Conservation (phyloP, 306 rosid genomes). For the Lathyrus oleraceus region DNA sequence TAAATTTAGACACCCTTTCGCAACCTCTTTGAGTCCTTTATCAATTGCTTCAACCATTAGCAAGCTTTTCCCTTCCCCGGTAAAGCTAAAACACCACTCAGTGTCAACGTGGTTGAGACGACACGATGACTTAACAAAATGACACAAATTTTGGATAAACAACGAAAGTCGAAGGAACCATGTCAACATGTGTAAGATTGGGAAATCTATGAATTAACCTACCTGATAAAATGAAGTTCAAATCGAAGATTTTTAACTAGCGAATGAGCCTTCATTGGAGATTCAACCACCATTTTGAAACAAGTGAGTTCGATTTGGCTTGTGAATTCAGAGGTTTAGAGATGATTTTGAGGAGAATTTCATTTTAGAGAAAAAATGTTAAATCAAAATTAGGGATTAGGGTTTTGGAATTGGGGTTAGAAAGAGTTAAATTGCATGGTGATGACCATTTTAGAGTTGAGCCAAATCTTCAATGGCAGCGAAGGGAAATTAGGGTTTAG, state of each 20-base stretch:
- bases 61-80: background rate
- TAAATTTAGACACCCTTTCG: constrained; percentile 21
- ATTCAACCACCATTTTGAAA: constrained; percentile 37
- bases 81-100: background rate
- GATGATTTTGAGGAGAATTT: constrained; percentile 34
- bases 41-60: constrained; percentile 2
- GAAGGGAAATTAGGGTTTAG: constrained; percentile 23
- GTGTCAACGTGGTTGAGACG: constrained; percentile 11
- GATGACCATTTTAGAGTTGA: constrained; percentile 25
- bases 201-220: constrained; percentile 26
- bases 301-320: constrained; percentile 23
- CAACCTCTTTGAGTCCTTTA: background rate
- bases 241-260: background rate
- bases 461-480: constrained; percentile 18
- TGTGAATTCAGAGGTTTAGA: constrained; percentile 23
- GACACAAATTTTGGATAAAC: background rate
- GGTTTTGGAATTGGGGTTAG: constrained; percentile 33
- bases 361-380: constrained; percentile 24
- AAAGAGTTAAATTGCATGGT: constrained; percentile 24
- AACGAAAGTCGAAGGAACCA: constrained; percentile 14
- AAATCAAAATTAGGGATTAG: constrained; percentile 31
- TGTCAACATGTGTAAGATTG: constrained; percentile 27
- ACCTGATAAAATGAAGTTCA: constrained; percentile 31
- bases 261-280: constrained; percentile 28
- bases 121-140: background rate